Evolutionary conservation across 139 green algal genomes (phyloP).

Genomic region (Micractinium conductrix): DNA sequence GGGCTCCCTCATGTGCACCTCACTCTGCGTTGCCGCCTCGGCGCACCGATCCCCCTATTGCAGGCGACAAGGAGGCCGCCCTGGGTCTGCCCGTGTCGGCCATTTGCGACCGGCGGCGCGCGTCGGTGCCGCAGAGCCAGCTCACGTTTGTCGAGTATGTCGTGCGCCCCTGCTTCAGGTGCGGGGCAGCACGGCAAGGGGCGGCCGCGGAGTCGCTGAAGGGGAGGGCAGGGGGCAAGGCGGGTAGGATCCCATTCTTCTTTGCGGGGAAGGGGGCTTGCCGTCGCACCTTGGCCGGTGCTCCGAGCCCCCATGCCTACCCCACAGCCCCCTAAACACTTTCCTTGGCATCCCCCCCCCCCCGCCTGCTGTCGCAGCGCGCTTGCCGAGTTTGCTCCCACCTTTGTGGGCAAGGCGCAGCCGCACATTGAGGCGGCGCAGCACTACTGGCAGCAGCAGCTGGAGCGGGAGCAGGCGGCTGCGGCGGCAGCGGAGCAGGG

Average conservation of each 20-base stretch:
- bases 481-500: background rate
- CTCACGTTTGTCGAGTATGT: slow-evolving; percentile 63
- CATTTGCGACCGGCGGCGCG: slow-evolving; percentile 68
- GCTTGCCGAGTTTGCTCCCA: slow-evolving; percentile 45
- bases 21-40: too few species aligned
- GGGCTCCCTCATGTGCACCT: background rate
- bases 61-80: slow-evolving; percentile 75
- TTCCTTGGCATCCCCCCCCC: background rate
- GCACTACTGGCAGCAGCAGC: slow-evolving; percentile 30
- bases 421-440: slow-evolving; percentile 31
- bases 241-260: too few species aligned
- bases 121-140: slow-evolving; percentile 76
- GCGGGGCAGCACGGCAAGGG: too few species aligned
- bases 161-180: slow-evolving; percentile 49
- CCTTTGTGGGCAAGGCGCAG: slow-evolving; percentile 35
- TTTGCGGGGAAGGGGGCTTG: too few species aligned
- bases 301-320: too few species aligned
- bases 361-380: background rate
- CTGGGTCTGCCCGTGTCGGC: slow-evolving; percentile 67
- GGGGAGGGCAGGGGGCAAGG: too few species aligned
- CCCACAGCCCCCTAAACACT: background rate
- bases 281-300: too few species aligned
- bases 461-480: background rate
- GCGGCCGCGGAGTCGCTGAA: too few species aligned
- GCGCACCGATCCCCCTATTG: background rate